Base-by-base conservation (phyloP, 495 filamentous ascomycete species). In the Daldinia loculata region DNA sequence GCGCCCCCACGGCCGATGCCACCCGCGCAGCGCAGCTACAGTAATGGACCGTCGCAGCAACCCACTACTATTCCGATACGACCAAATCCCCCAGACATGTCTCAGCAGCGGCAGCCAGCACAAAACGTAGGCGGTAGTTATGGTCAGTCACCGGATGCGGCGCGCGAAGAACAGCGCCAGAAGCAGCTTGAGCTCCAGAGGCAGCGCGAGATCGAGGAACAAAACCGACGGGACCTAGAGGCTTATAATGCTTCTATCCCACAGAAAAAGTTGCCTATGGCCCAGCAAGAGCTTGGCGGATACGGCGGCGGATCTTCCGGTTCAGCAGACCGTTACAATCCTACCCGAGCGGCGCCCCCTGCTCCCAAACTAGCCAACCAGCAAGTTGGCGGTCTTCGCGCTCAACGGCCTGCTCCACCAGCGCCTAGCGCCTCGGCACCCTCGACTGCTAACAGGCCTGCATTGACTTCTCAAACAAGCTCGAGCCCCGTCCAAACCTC, bases 241-340 rank as follows among this genome's bases (percentile, higher is more conserved):
- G 91, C 88, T 22, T 97, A 95, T 77, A 95, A 97, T 78, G 89
- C 91, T n/a, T 91, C 91, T 14, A 76, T 97, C 48, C 93, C 94
- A 15, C 89, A 96, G 80, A 86, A 85, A 12, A 89, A 91, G 63
- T 80, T 85, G 4, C 91, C 92, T 0, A 75, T 93, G 32, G 93
- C 93, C n/a, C 91, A 97, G 74, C 94, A 97, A 78, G 94, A 97
- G 79, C 79, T 95, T 70, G 91, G 90, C 66, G 90, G 91, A 12
- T 91, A 90, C 70, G 86, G 88, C 50, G 79, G 85, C 48, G 79
- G 85, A 19, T 69, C 88, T 39, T 77, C 84, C 30, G 83, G 86
- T 66, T 71, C 82, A 26, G 79, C 82, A 51, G 86, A 88, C 63
- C 88, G 94, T 57, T 98, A 94, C 76, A 97, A 97, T 71, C 93